phyloP scores from a whole-genome alignment of 306 rosid species.

The Vachellia pachyceras region DNA sequence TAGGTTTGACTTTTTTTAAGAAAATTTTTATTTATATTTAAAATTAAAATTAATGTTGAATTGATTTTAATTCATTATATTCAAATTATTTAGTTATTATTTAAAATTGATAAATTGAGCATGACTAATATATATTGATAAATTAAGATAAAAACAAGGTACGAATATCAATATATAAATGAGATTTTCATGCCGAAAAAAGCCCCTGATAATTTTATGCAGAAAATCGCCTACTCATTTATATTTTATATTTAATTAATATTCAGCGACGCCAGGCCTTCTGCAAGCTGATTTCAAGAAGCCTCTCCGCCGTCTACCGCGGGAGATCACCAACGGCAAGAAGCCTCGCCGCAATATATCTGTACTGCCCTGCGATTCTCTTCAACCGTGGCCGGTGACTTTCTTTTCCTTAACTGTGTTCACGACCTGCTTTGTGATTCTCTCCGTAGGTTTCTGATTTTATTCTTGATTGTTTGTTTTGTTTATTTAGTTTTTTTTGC shows the following conservation, averaged over 20 bases:
- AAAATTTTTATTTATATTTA: no score
- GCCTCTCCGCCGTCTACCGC: neutral
- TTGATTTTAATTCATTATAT: no score
- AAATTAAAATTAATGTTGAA: no score
- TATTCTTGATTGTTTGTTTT: neutral
- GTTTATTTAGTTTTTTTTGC: neutral
- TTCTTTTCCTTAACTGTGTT: neutral
- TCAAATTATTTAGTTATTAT: no score
- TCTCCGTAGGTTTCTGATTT: conserved; percentile 4
- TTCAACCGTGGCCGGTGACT: conserved; percentile 39
- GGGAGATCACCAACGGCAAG: neutral
- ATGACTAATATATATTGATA: no score
- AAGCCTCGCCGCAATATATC: neutral
- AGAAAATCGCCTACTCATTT: no score
- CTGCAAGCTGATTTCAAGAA: neutral
- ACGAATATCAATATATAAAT: no score
- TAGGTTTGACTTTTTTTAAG: no score
- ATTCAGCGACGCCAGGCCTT: neutral
- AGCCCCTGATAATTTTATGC: no score
- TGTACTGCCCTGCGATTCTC: conserved; percentile 7
- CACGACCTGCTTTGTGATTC: neutral
- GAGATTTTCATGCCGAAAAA: no score
- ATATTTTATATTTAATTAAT: neutral
- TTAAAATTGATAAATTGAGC: no score
- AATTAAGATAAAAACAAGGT: no score